phyloP scores from a whole-genome alignment of 2,329 filamentous ascomycete genomes.

The Colletotrichum orbiculare region DNA sequence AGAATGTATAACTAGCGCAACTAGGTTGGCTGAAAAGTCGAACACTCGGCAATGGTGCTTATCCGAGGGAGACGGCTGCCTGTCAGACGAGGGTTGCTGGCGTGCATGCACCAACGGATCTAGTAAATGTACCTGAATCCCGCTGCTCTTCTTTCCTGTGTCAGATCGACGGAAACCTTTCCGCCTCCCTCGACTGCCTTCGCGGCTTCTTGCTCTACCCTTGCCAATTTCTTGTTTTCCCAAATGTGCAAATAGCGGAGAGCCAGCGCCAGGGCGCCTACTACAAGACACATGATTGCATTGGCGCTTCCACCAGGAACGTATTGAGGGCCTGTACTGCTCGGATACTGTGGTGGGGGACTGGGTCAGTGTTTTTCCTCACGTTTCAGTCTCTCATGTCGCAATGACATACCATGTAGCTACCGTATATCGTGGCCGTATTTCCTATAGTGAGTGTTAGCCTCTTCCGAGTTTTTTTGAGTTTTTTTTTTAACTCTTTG shows the following conservation, averaged over 20 bases:
- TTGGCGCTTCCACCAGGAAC: conserved; percentile 68
- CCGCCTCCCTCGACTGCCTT: conserved; percentile 36
- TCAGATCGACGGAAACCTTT: conserved; percentile 13
- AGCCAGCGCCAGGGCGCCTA: conserved; percentile 62
- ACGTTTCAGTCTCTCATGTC: too few species aligned
- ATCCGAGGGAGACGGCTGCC: too few species aligned
- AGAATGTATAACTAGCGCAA: too few species aligned
- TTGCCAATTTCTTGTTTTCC: conserved; percentile 71
- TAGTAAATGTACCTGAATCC: conserved; percentile 48
- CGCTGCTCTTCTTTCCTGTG: conserved; percentile 37
- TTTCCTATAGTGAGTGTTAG: conserved; percentile 57
- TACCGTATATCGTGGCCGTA: conserved; percentile 57
- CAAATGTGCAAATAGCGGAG: conserved; percentile 65
- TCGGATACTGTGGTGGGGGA: conserved; percentile 49
- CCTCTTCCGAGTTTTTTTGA: neutral
- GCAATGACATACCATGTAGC: conserved; percentile 5
- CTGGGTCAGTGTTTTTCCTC: too few species aligned
- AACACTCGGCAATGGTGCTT: too few species aligned
- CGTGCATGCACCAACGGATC: neutral
- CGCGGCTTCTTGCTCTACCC: conserved; percentile 48
- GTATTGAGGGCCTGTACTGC: conserved; percentile 55
- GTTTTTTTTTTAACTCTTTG: too few species aligned
- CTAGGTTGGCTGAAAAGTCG: too few species aligned
- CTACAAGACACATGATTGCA: conserved; percentile 70
- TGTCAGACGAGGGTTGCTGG: too few species aligned